These are phyloP conservation scores for Vaccinium macrocarpon DNA, from an alignment of 148 eudicot species.

Conservation along the genomic window DNA sequence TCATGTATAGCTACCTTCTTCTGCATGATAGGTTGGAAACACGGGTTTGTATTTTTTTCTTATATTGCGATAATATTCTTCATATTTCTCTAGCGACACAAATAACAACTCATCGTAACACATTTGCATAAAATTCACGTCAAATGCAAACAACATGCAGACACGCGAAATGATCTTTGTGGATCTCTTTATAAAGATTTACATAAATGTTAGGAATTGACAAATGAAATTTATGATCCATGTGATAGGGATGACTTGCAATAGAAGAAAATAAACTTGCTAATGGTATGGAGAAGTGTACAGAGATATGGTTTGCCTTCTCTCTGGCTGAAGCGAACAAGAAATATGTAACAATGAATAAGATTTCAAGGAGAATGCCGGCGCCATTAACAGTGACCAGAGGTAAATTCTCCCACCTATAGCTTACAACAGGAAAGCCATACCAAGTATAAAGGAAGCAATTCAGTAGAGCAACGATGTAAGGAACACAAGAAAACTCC, in stretches of 20 bases:
- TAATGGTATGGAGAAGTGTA: neutral
- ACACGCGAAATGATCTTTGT: neutral
- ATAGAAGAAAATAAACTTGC: neutral
- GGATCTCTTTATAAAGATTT: neutral
- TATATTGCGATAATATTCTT: neutral
- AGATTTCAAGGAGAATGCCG: slow-evolving; percentile 60
- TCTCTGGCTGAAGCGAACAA: slow-evolving; percentile 54
- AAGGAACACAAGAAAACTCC: slow-evolving; percentile 71
- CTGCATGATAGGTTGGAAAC: slow-evolving; percentile 33
- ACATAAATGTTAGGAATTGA: neutral
- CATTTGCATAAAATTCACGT: neutral
- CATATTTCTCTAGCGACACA: neutral
- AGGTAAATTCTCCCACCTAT: slow-evolving; percentile 62
- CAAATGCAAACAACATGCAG: neutral
- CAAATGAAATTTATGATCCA: neutral
- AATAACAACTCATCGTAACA: neutral
- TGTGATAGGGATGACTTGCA: neutral
- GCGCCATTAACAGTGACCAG: slow-evolving; percentile 57
- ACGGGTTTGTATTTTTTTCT: slow-evolving; percentile 11
- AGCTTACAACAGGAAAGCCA: slow-evolving; percentile 71
- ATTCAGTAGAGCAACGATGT: slow-evolving; percentile 53
- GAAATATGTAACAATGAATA: slow-evolving; percentile 53
- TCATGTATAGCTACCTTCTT: slow-evolving; percentile 52
- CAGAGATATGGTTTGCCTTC: slow-evolving; percentile 43
- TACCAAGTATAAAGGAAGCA: slow-evolving; percentile 78